Base-by-base conservation (phyloP, 345 rosid species). In the Euphorbia peplus region DNA sequence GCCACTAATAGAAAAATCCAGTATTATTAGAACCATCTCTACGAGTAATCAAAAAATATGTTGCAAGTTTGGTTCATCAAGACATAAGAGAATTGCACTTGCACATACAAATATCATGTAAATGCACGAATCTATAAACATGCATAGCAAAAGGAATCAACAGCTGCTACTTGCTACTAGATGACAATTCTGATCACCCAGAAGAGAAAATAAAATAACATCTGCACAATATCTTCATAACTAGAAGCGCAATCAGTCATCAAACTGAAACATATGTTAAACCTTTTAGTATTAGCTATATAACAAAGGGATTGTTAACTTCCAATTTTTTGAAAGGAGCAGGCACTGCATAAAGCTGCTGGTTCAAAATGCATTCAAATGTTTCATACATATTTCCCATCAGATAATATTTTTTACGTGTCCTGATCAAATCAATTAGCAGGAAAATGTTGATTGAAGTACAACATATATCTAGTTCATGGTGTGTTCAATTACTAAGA, bases 11-110 rank as follows among this genome's bases (percentile, higher is more conserved):
- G 26, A 54, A 55, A 8, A 24, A 32, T 29, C 41, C 25, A 60
- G 46, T 41, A 60, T 18, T 7, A 35, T 60, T 21, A 10, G 30
- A 8, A 35, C n/a, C 39, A 30, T 29, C 5, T 30, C 11, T 5
- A 12, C 4, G 25, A 35, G 26, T 1, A 50, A 44, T 66, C 60
- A 95, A 95, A 66, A 91, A 72, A 95, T 92, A 28, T 4, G 15
- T 46, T 18, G 10, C 8, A 64, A 18, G 10, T 41, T 22, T 66
- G 19, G 35, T 48, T 64, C 67, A 16, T 64, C 37, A 28, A n/a
- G 37, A 22, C 12, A 64, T 19, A 63, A 42, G 21, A 63, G 25
- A 21, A 18, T 18, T 16, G 42, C 99, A 95, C 90, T 78, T 96
- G 97, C 30, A n/a, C 68, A 25, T 44, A 6, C 16, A 28, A 22